Evolutionary conservation across 2,329 filamentous ascomycete species (phyloP), one percentile per base, ranked within the genome.

Genomic region (Penicillium sumatraense): DNA sequence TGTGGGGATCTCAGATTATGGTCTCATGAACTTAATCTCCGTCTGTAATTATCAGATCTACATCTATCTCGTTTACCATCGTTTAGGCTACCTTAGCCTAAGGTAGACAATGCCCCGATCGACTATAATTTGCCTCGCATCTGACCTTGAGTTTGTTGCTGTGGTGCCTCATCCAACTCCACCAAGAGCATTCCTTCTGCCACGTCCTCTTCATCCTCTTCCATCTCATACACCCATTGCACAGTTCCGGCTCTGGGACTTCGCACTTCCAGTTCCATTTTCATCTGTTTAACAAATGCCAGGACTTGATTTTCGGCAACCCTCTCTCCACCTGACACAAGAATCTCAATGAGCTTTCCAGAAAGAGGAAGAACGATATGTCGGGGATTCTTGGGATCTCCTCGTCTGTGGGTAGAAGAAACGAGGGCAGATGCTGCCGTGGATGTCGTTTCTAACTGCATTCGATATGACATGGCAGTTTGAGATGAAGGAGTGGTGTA

Each of bases 221-320:
- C 80, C 42, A 77, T 76, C 47, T 84, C 81, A 45, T 77, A 74
- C 1, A 81, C 76, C 80, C 83, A 86, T 1, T 66, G 72, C 4
- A 84, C 76, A 2, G 64, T 67, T 0, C 84, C 84, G 1, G 74
- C 72, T 4, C 75, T 74, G 14, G 76, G 73, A 51, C 76, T 77
- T 20, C 86, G 69, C 2, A 88, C 80, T 62, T 88, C 86, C n/a
- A 88, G 69, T 60, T 88, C 86, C 85, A 88, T 88, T 70, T 88
- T 88, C 84, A 87, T 87, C 69, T 88, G 85, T 68, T 83, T 82
- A 18, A 88, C 80, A 16, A 88, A 83, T 7, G 75, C 82, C 60
- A 88, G 73, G 0, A 81, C 71, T 35, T 86, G 80, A 1, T 83
- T 82, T 56, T 80, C 73, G 18, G 67, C 68, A 0, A 85, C 71